Evolutionary conservation across 495 filamentous ascomycete species (phyloP).

Genomic region (Penicillium verhagenii): DNA sequence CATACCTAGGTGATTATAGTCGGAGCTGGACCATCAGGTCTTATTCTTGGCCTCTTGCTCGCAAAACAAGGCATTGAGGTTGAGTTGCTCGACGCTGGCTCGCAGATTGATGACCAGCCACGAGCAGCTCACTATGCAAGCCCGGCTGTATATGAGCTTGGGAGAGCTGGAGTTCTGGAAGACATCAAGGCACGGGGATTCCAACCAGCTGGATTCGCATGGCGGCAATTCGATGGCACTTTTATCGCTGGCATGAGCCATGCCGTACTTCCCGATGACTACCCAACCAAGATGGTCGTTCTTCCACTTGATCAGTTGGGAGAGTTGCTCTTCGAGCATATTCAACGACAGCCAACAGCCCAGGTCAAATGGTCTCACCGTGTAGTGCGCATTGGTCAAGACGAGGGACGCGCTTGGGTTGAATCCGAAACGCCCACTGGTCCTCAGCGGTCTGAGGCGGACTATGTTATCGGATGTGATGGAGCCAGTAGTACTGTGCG

Average conservation of each 20-base stretch:
- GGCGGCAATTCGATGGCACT: constrained; percentile 47
- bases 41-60: constrained; percentile 55
- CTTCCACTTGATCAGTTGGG: constrained; percentile 47
- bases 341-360: constrained; percentile 41
- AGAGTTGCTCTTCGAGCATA: constrained; percentile 47
- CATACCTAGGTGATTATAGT: constrained; percentile 47
- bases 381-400: constrained; percentile 50
- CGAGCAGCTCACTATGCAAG: constrained; percentile 54
- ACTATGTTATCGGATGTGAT: constrained; percentile 60
- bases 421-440: constrained; percentile 48
- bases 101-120: constrained; percentile 51
- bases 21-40: constrained; percentile 56
- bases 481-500: constrained; percentile 56
- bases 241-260: constrained; percentile 34
- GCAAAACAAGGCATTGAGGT: constrained; percentile 52
- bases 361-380: constrained; percentile 48
- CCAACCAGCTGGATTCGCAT: constrained; percentile 49
- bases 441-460: constrained; percentile 40
- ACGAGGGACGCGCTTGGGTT: constrained; percentile 48
- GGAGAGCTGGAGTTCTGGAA: constrained; percentile 54
- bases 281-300: constrained; percentile 45
- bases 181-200: constrained; percentile 50
- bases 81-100: constrained; percentile 50
- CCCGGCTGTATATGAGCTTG: constrained; percentile 52
- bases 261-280: constrained; percentile 29